Evolutionary conservation across 257 asterid species (phyloP), one percentile per base, ranked within the genome.

Genomic region (Solanum rostratum): DNA sequence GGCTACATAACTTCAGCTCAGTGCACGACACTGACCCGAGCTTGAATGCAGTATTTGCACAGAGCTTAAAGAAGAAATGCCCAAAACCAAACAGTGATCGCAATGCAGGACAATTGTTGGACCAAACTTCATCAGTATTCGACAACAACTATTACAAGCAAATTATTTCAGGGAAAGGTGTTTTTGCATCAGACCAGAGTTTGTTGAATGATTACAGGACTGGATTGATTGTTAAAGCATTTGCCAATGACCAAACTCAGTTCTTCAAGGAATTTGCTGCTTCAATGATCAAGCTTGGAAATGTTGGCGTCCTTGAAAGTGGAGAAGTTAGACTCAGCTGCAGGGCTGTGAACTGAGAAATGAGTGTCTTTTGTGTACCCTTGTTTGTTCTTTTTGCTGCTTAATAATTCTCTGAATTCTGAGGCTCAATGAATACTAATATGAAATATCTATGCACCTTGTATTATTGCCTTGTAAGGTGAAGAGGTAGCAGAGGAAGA

Each of bases 271-370:
- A 90, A 71, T 94, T 94, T 79, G 96, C 87, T 2, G 88, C 80
- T 46, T 88, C 97, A 22, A 94, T 92, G 97, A 86, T 90, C 52
- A 90, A 63, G 79, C 94, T 94, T 85, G 97, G 98, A 84, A 89
- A 76, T 83, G 93, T 93, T 22, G 98, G 93, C 33, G 93, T 91
- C 43, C 33, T 76, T 53, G 93, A 88, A 88, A 53, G 83, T 33
- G 97, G 93, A 41, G 91, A 89, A 83, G 98, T 93, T 33, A 92
- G 97, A 63, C 57, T 81, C 43, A 89, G 87, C 54, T 93, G 98
- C 92, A 92, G 93, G 83, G 89, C 88, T 84, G 91, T 89, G 11
- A 88, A 92, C 81, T 91, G 60, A 91, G 46, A 78, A 50, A 78
- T 50, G 82, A 78, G 82, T 29, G 63, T 27, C 29, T 16, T 8